Percentiles rank a stretch among this genome's conserved stretches.
phyloP scores from a whole-genome alignment of 108 stramenopile species.

The Poteriospumella lacustris region DNA sequence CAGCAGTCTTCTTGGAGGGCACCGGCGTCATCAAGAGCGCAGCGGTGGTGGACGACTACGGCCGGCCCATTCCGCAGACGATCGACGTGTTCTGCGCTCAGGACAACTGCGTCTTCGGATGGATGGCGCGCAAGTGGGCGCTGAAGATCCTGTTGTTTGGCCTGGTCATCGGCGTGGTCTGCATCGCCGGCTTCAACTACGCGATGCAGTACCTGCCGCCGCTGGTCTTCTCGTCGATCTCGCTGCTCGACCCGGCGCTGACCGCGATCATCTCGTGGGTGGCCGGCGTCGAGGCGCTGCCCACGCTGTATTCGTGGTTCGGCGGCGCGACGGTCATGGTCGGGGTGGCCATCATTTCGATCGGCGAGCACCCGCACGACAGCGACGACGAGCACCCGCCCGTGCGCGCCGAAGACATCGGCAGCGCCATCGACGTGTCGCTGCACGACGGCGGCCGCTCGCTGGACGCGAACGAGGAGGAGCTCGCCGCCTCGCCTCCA shows the following conservation, averaged over 20 bases:
- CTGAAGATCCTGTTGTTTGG: slow-evolving; percentile 14
- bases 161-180: background rate
- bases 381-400: too few species aligned
- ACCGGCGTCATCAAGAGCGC: too few species aligned
- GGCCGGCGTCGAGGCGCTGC: slow-evolving; percentile 13
- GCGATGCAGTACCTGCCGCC: slow-evolving; percentile 26
- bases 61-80: background rate
- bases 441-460: too few species aligned
- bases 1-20: background rate
- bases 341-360: slow-evolving; percentile 3
- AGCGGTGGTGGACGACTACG: too few species aligned
- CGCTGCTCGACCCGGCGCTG: slow-evolving; percentile 14
- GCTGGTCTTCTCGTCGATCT: slow-evolving; percentile 10
- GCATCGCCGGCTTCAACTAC: slow-evolving; percentile 28
- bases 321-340: background rate
- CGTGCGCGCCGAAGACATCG: too few species aligned
- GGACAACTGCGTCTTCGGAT: background rate
- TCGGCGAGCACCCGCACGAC: background rate
- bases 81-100: background rate
- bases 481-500: too few species aligned
- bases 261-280: slow-evolving; percentile 21
- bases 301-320: slow-evolving; percentile 2
- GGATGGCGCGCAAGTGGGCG: background rate
- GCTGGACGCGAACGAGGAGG: too few species aligned
- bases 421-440: too few species aligned